phyloP scores from a whole-genome alignment of 306 rosid genomes.

The Gastrolobium bilobum region DNA sequence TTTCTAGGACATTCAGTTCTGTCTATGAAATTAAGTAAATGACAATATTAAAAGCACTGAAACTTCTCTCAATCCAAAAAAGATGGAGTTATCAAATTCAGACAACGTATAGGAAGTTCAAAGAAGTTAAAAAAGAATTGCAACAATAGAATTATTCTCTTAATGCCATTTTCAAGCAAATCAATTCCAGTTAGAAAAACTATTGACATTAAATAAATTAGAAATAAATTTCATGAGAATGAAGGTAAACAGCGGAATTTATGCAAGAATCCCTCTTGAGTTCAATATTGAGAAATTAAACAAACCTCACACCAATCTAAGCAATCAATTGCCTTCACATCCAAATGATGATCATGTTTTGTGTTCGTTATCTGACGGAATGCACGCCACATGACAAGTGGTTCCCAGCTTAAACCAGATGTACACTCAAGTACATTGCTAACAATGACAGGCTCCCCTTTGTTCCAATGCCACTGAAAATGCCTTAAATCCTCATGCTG shows the following conservation, averaged over 20 bases:
- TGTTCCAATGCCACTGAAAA: slow-evolving; percentile 77
- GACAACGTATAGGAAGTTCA: background rate
- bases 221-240: background rate
- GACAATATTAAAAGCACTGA: background rate
- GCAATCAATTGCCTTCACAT: slow-evolving; percentile 73
- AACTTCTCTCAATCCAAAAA: background rate
- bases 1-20: background rate
- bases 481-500: slow-evolving; percentile 59
- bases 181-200: background rate
- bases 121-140: background rate
- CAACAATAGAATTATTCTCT: background rate
- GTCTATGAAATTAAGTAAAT: background rate
- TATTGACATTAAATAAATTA: background rate
- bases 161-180: background rate
- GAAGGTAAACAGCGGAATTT: background rate
- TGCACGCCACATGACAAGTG: slow-evolving; percentile 70
- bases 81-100: background rate
- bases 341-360: slow-evolving; percentile 48
- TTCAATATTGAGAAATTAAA: slow-evolving; percentile 15
- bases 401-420: slow-evolving; percentile 59
- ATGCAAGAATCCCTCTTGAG: background rate
- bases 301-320: slow-evolving; percentile 79
- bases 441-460: slow-evolving; percentile 77
- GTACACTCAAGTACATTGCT: slow-evolving; percentile 68
- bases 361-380: slow-evolving; percentile 60